Evolutionary conservation across 1,139 yeast species (phyloP), one percentile per base, ranked within the genome.

Genomic region (Pneumocystis jirovecii): DNA sequence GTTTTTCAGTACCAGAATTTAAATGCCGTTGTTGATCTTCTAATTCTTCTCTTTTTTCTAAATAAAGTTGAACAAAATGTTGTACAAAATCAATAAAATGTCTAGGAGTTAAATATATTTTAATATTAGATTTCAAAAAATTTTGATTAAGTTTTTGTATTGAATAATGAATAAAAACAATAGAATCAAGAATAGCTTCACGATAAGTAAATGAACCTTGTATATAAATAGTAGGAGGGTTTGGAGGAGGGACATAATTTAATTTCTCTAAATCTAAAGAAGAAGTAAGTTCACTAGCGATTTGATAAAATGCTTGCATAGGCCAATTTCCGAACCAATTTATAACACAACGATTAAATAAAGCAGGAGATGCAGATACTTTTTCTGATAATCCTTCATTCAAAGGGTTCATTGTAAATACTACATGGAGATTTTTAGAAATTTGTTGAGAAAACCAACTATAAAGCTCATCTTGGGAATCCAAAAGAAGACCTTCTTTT

Each of bases 241-340:
- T 60, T 39, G 10, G 12, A 1, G 83, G 81, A 1, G 76, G 67
- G 1, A 64, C 67, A 69, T 77, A 82, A 10, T 74, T 76, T 0
- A 83, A 77, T 60, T 77, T 71, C 67, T 85, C 86, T 37, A 87
- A 73, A 3, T 90, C 87, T 19, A 84, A 72, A 12, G 74, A 69
- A 17, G 75, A 75, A 1, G 85, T 75, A 39, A 79, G 70, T 3
- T 80, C 76, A 0, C 72, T 66, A 0, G 83, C 83, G 59, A 89
- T 83, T 65, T 83, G 83, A 21, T 70, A 70, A 64, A 86, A 74
- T 0, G 90, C 77, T 0, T 70, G 68, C 8, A 72, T 70, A 0
- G 85, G 79, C 97, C 97, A 91, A 66, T 84, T 84, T 2, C 96
- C 96, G 86, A 89, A 85, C 91, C 95, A 89, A 72, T 86, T 84